Evolutionary conservation across 495 filamentous ascomycete genomes (phyloP).

Genomic region (Cercophora scortea): DNA sequence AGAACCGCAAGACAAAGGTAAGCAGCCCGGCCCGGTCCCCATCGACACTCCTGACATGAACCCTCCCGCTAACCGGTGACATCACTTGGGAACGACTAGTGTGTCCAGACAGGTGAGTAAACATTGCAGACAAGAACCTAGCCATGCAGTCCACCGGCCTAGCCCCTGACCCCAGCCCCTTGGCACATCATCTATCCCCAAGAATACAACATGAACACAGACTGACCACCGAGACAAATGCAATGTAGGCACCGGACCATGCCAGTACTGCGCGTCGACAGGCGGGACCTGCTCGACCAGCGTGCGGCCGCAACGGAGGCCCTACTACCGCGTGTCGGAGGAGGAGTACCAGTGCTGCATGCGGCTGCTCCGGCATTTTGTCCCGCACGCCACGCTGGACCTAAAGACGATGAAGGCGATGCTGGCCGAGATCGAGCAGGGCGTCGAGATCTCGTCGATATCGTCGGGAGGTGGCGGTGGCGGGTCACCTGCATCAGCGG

Average conservation of each 20-base stretch:
- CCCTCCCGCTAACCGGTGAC: too few relatives aligned
- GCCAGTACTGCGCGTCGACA: slow-evolving; percentile 5
- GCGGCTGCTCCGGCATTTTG: slow-evolving; percentile 1
- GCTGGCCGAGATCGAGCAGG: slow-evolving; percentile 7
- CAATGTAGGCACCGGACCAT: slow-evolving; percentile 1
- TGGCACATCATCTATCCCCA: too few relatives aligned
- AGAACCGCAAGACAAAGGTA: slow-evolving; percentile 5
- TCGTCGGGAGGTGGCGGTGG: too few relatives aligned
- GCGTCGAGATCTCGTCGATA: background rate
- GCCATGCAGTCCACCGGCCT: too few relatives aligned
- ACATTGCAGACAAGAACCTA: background rate
- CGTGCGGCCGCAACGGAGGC: slow-evolving; percentile 2
- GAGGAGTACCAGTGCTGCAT: slow-evolving; percentile 9
- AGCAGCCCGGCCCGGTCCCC: too few relatives aligned
- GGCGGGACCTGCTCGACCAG: slow-evolving; percentile 3
- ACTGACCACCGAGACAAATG: too few relatives aligned
- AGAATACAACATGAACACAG: too few relatives aligned
- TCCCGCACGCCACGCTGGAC: slow-evolving; percentile 1
- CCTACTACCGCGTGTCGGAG: slow-evolving; percentile 5
- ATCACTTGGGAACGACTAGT: background rate
- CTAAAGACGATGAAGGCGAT: slow-evolving; percentile 7
- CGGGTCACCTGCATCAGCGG: background rate
- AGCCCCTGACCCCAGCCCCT: too few relatives aligned
- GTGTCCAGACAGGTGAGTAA: slow-evolving; percentile 1
- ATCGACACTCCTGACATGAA: too few relatives aligned